phyloP scores from a whole-genome alignment of 2,329 filamentous ascomycete genomes.

The Colletotrichum plurivorum region DNA sequence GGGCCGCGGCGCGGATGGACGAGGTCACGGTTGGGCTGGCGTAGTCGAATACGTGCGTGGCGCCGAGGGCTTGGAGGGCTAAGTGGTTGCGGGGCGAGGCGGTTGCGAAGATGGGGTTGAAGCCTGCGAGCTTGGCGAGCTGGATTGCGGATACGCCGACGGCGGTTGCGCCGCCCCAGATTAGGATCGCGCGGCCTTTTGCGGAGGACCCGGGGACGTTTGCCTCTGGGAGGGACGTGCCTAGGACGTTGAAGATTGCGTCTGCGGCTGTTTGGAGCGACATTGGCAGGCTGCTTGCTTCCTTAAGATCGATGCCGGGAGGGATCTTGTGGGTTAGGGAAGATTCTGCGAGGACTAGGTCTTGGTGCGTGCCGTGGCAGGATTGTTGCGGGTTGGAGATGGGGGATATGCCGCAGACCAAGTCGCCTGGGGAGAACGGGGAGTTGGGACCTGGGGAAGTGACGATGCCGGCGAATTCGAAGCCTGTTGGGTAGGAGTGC shows the following conservation, averaged over 20 bases:
- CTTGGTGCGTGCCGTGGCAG: conserved; percentile 9
- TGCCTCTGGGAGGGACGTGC: not conserved
- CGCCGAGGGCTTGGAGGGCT: conserved; percentile 49
- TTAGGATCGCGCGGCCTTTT: conserved; percentile 42
- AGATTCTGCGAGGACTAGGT: conserved; percentile 3
- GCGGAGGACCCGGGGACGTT: not conserved
- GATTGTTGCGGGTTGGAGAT: conserved; percentile 5
- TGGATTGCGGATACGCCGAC: conserved; percentile 55
- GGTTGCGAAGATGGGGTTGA: conserved; percentile 49
- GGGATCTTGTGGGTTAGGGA: conserved; percentile 3
- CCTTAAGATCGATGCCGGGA: not conserved
- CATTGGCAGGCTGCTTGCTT: conserved; percentile 1
- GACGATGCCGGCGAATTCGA: conserved; percentile 21
- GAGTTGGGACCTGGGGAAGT: not conserved
- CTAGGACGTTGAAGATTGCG: conserved; percentile 17
- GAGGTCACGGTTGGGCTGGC: not conserved
- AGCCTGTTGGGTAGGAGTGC: conserved; percentile 2
- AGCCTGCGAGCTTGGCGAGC: conserved; percentile 49
- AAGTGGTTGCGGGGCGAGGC: conserved; percentile 50
- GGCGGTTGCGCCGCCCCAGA: conserved; percentile 54
- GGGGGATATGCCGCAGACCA: conserved; percentile 10
- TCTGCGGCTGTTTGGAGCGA: conserved; percentile 9
- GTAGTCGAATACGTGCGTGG: conserved; percentile 53
- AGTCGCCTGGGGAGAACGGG: conserved; percentile 5
- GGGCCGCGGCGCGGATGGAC: not conserved